Percentiles rank a stretch among this genome's conserved stretches.
These are phyloP conservation scores for Suhomyces taliae DNA, from an alignment of 1,139 yeast genomes.

Conservation along the genomic window DNA sequence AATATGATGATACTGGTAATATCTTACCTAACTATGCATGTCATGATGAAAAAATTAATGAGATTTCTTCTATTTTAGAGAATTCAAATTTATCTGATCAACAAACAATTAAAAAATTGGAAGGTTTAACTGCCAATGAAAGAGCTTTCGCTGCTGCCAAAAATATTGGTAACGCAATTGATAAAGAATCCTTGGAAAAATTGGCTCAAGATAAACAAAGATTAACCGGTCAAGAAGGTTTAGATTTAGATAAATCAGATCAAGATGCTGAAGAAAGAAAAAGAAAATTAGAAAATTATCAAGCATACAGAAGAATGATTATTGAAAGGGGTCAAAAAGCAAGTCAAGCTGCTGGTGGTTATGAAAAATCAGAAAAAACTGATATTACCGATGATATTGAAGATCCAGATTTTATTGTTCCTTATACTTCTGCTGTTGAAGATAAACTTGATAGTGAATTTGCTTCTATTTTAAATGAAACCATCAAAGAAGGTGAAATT, in stretches of 20 bases:
- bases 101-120: slow-evolving; percentile 48
- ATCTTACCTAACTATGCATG: slow-evolving; percentile 59
- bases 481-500: slow-evolving; percentile 60
- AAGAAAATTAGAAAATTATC: slow-evolving; percentile 46
- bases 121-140: slow-evolving; percentile 59
- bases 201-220: slow-evolving; percentile 42
- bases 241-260: slow-evolving; percentile 41
- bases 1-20: slow-evolving; percentile 61
- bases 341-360: neutral
- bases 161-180: slow-evolving; percentile 49
- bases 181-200: slow-evolving; percentile 41
- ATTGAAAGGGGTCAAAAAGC: slow-evolving; percentile 28
- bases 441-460: slow-evolving; percentile 65
- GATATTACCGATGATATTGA: slow-evolving; percentile 15
- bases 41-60: slow-evolving; percentile 46
- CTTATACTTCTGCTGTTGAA: slow-evolving; percentile 73
- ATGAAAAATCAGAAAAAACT: neutral
- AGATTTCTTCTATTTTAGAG: slow-evolving; percentile 45
- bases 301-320: slow-evolving; percentile 50
- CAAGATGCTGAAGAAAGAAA: slow-evolving; percentile 49
- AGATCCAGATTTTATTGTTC: slow-evolving; percentile 46
- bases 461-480: slow-evolving; percentile 59
- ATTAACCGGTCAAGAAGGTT: slow-evolving; percentile 44
- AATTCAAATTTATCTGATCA: slow-evolving; percentile 43
- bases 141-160: slow-evolving; percentile 62